phyloP scores from a whole-genome alignment of 2,329 filamentous ascomycete species.

The Ceratocystis variospora region DNA sequence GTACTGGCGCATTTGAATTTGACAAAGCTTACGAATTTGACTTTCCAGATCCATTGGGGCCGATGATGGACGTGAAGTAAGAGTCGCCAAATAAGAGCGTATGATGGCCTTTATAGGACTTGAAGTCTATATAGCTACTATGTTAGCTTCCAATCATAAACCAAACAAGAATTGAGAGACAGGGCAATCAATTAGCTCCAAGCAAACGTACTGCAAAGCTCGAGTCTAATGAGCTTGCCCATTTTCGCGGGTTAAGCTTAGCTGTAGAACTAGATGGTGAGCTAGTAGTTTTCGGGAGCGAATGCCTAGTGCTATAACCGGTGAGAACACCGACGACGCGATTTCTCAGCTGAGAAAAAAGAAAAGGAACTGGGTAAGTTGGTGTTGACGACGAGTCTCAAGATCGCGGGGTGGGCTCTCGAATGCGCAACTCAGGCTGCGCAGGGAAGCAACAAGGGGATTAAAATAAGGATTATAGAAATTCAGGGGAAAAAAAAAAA shows the following conservation, averaged over 20 bases:
- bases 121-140: constrained; percentile 58
- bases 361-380: not conserved
- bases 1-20: not conserved
- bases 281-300: not conserved
- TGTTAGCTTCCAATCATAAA: constrained; percentile 6
- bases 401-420: constrained; percentile 9
- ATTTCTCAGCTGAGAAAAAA: too few relatives aligned
- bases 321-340: not conserved
- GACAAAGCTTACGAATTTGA: constrained; percentile 69
- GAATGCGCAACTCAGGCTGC: constrained; percentile 5
- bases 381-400: not conserved
- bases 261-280: not conserved
- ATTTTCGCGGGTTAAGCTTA: constrained; percentile 41
- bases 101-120: constrained; percentile 97
- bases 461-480: not conserved
- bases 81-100: constrained; percentile 89
- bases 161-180: not conserved
- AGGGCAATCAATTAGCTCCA: constrained; percentile 9
- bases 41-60: constrained; percentile 98
- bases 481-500: not conserved
- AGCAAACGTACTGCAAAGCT: constrained; percentile 64
- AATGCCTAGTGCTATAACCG: not conserved
- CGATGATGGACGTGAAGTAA: constrained; percentile 98
- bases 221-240: constrained; percentile 91
- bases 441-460: constrained; percentile 1